Conservation (phyloP, 2,329 filamentous ascomycete species). For the Pseudogymnoascus sp. region DNA sequence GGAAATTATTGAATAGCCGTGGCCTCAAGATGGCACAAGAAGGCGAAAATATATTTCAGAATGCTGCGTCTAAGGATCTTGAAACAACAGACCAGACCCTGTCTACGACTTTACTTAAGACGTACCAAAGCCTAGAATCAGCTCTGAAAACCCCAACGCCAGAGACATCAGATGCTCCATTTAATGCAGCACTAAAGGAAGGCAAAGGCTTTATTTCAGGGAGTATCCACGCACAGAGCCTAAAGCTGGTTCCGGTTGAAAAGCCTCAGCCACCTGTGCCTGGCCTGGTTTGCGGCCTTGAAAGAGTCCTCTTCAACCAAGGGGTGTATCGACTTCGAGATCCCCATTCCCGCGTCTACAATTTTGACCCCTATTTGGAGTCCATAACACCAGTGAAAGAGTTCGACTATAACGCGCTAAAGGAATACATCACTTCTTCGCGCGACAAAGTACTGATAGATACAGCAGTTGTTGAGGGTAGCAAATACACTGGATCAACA, state of each 20-base stretch:
- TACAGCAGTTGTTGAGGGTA: slow-evolving; percentile 57
- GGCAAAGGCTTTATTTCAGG: background rate
- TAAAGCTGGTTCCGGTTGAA: slow-evolving; percentile 25
- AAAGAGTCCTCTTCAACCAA: slow-evolving; percentile 78
- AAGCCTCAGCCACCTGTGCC: slow-evolving; percentile 25
- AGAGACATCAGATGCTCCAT: background rate
- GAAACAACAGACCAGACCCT: background rate
- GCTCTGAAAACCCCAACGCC: background rate
- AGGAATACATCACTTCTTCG: slow-evolving; percentile 85
- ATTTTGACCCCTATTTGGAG: slow-evolving; percentile 92
- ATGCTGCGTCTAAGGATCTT: background rate
- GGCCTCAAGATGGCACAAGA: background rate
- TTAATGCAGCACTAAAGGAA: slow-evolving; percentile 2
- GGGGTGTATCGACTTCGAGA: slow-evolving; percentile 91
- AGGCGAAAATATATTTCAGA: background rate
- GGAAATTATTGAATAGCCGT: slow-evolving; percentile 29
- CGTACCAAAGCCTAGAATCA: background rate
- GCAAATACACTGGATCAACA: slow-evolving; percentile 87
- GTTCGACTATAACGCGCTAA: slow-evolving; percentile 84
- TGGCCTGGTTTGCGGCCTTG: slow-evolving; percentile 27
- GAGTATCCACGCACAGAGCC: slow-evolving; percentile 21
- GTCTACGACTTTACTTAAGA: background rate
- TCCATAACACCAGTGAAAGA: slow-evolving; percentile 88
- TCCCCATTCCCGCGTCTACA: slow-evolving; percentile 77
- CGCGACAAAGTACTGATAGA: slow-evolving; percentile 65